Base-by-base conservation (phyloP, 345 rosid genomes). In the Tarenaya hassleriana region DNA sequence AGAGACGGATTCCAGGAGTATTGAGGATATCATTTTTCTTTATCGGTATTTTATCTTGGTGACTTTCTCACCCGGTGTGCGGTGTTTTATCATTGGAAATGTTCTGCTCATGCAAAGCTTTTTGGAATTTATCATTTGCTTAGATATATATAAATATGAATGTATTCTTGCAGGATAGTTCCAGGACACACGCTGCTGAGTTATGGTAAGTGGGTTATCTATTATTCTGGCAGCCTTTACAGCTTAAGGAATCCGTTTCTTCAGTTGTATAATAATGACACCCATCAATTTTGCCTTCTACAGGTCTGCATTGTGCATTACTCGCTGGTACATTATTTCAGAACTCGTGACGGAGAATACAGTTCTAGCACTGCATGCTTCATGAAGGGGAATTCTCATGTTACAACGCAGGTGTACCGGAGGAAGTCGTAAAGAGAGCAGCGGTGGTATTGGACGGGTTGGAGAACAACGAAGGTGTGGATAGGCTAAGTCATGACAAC, bases 271-370 rank as follows among this genome's bases (percentile, higher is more conserved):
- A 58, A 40, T 58, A 52, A 35, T 66, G 14, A 61, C 41, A 41
- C 16, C 56, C 12, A n/a, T 21, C 41, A 4, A 21, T 54, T 52
- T 52, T 37, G n/a, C 56, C 16, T 50, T 51, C 58, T 68, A 62
- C 85, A 90, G 97, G 96, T 48, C 74, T 90, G 24, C 94, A 90
- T 49, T 90, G 96, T 73, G 96, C 96, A 10, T 68, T 74, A 15
- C 79, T 90, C 46, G 96, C 94, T 52, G 97, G 97, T 86, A 76
- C 8, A 37, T n/a, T n/a, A n/a, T 38, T 14, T 15, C 15, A 12
- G n/a, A 19, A 40, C 56, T 27, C 43, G 40, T 2, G n/a, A 34
- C 11, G 27, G 53, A 17, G 10, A 8, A 16, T n/a, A 7, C 1
- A 41, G 42, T 41, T 10, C 7, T 24, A 2, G 0, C 14, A 7